Base-by-base conservation (phyloP, 2,329 filamentous ascomycete genomes). In the Colletotrichum tropicicola region DNA sequence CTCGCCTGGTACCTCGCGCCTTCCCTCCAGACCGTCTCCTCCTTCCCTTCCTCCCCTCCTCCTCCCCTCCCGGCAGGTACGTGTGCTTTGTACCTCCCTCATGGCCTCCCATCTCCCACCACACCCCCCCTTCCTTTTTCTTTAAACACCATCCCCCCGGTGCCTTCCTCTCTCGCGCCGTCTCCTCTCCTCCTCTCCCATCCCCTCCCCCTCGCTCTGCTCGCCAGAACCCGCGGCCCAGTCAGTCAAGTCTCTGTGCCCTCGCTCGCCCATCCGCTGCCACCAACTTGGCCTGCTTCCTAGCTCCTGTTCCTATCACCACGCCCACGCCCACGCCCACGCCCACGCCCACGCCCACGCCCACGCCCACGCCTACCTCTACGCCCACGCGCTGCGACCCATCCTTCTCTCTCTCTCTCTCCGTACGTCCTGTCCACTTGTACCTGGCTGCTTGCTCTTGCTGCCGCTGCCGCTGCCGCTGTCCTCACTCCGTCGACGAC, bases 241-340 rank as follows among this genome's bases (percentile, higher is more conserved):
- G 27, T 49, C 54, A 48, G 28, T 37, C 54, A 39, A 32, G 30
- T 49, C 54, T 59, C 55, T 54, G 49, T 65, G 51, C 56, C 48
- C 54, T 67, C 54, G 55, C 60, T 59, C 53, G 37, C 59, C 49
- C 65, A 56, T 41, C 66, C 48, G 47, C 66, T 66, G 59, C 66
- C 62, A 49, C 28, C 58, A 37, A 10, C 19, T 43, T n/a, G 39
- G n/a, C 19, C 19, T 43, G 39, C 17, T n/a, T 43, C 39, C 32
- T 35, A 35, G 12, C 32, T n/a, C n/a, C n/a, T n/a, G n/a, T n/a
- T n/a, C n/a, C n/a, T n/a, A n/a, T n/a, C 44, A 47, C 44, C 39
- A 44, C 41, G 13, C n/a, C 23, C 43, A 47, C 43, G 21, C 15
- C 44, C 44, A 47, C 39, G 23, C 54, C 58, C 56, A 45, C 32